These are phyloP conservation scores for Buddleja alternifolia DNA, from an alignment of 257 asterid species.

Conservation along the genomic window DNA sequence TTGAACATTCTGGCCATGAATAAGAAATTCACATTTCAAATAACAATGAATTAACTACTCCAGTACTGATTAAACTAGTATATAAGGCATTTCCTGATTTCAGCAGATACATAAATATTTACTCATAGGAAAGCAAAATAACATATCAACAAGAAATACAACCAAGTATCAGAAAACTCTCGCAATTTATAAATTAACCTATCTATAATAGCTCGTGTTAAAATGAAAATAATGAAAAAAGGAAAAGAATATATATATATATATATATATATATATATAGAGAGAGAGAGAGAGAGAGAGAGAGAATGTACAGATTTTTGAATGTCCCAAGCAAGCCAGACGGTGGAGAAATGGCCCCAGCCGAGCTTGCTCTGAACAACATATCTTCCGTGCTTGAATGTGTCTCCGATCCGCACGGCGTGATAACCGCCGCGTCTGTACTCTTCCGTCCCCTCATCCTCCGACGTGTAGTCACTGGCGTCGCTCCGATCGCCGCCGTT, in stretches of 20 bases:
- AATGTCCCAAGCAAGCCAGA: constrained; percentile 98
- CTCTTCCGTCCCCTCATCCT: constrained; percentile 97
- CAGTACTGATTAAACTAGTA: not conserved
- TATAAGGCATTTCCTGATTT: not conserved
- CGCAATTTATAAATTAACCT: too few species aligned
- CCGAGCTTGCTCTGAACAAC: constrained; percentile 96
- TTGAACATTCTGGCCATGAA: not conserved
- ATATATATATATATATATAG: too few species aligned
- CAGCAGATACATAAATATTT: not conserved
- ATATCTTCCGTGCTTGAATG: constrained; percentile 84
- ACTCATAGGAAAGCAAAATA: not conserved
- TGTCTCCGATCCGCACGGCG: constrained; percentile 85
- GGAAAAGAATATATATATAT: too few species aligned
- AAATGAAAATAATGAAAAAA: too few species aligned
- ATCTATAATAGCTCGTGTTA: too few species aligned
- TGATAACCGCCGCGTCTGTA: constrained; percentile 96
- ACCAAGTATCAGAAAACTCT: not conserved
- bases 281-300: not conserved
- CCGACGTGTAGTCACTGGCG: constrained; percentile 84
- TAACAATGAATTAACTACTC: not conserved
- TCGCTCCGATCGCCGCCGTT: constrained; percentile 67
- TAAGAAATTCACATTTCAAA: not conserved
- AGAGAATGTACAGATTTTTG: constrained; percentile 58
- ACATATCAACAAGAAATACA: not conserved
- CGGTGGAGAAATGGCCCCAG: constrained; percentile 99